Evolutionary conservation across 1,284 basidiomycete species (phyloP), one percentile per base, ranked within the genome.

Genomic region (Boletus sp.): DNA sequence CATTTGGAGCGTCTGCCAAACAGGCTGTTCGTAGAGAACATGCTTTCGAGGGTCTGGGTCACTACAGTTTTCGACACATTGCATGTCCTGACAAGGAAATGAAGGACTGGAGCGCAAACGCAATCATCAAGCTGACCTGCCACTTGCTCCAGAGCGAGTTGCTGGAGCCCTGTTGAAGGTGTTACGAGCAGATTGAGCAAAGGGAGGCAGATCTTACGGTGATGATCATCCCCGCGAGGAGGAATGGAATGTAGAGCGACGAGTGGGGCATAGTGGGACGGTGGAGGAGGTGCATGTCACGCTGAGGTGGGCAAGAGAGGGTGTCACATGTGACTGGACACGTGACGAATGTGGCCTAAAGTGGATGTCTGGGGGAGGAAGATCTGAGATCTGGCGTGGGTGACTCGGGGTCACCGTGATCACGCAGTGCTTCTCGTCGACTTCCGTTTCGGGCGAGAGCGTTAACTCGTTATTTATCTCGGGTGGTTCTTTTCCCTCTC

Each of bases 1-100:
- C 89, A 92, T 92, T 67, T 94, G 91, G 37, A 94, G 78, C 9
- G 90, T 93, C 71, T 94, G 91, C 88, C 89, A 94, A 22, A 94
- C 90, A 1, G 92, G 92, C 67, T 94, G 91, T 61, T 94, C 90
- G 66, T 90, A 94, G 35, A 91, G 76, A 38, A 92, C 74, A 52
- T 75, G 81, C 29, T 73, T 69, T 37, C 65, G 52, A 19, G 79
- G 72, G 65, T 81, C 67, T 42, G 74, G 72, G 60, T 85, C 79
- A 50, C 69, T 61, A 65, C 91, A 95, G 68, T 93, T 87, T 76
- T 93, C 91, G 46, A 94, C 92, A 62, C 92, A 95, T 82, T 94
- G 89, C 87, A 91, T 93, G 65, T 94, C 92, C 84, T 91, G 58
- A 10, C 39, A 49, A 27, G 16, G 53, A 44, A 25, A 57, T 51